Base-by-base conservation (phyloP, 2,329 filamentous ascomycete genomes). In the Botrytis cinerea region DNA sequence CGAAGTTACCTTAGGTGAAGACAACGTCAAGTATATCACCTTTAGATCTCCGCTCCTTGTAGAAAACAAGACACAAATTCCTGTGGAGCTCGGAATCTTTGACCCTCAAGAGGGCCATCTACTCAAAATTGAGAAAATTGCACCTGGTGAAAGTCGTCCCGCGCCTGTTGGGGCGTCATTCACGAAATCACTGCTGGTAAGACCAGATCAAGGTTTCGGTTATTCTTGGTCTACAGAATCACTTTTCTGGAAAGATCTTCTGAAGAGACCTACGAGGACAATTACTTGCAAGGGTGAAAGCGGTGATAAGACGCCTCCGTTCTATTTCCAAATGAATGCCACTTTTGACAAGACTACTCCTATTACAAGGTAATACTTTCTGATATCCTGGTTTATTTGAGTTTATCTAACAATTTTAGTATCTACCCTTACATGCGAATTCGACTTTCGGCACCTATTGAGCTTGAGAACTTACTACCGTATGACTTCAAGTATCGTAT, bases 401-500 rank as follows among this genome's bases (percentile, higher is more conserved):
- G 32, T 32, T 32, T 1, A 68, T 81, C 86, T 80, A 86, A 79
- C 59, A 61, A 35, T 32, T 28, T 14, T 74, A 92, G 91, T 73
- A 88, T 91, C 75, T 99, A 99, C 80, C 96, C 96, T 0, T 96
- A 96, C 82, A 98, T 99, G 96, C 91, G 90, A 74, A 87, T 99
- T 76, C 93, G 95, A 77, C 88, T 99, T 4, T 97, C 94, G 38
- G 95, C 96, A 0, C 96, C 97, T 0, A 90, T 99, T 22, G 95
- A 97, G 68, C 87, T 99, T 7, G 95, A 99, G 82, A 99, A 99
- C 77, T 85, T 99, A 61, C 84, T 99, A 54, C 96, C 96, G 0
- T 98, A 96, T 80, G 96, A 99, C 83, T 99, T 99, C 89, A 98
- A 99, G 83, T 99, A 99, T 82, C 91, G 95, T 72, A 98, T 99